Conservation (phyloP, 116 monocot species). For the Phalaenopsis hybrid region DNA sequence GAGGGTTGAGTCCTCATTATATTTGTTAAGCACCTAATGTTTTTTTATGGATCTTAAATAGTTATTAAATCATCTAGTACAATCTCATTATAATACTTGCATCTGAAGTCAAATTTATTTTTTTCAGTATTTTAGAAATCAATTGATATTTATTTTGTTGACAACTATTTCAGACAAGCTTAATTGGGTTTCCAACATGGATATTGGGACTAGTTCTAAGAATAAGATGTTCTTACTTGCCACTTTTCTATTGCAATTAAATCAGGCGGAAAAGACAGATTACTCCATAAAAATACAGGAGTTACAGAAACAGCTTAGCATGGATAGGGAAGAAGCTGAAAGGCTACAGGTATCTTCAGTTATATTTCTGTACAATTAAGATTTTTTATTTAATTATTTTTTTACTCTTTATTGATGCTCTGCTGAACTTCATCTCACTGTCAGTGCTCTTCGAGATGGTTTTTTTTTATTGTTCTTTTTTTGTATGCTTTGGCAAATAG, state of each 20-base stretch:
- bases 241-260: not conserved
- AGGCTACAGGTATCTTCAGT: slow-evolving; percentile 55
- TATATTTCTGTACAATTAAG: not conserved
- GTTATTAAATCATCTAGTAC: not conserved
- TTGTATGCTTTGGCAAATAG: not conserved
- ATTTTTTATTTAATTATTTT: not conserved
- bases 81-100: not conserved
- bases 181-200: too few species aligned
- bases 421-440: not conserved
- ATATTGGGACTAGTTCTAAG: not conserved
- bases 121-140: not conserved
- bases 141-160: not conserved
- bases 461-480: not conserved
- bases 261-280: slow-evolving; percentile 80
- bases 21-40: not conserved
- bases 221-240: not conserved
- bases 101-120: not conserved
- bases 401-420: not conserved
- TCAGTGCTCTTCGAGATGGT: not conserved
- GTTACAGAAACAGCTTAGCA: slow-evolving; percentile 90
- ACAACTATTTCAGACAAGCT: not conserved
- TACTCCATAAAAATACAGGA: slow-evolving; percentile 90
- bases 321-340: slow-evolving; percentile 92
- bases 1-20: not conserved
- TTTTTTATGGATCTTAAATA: not conserved